Evolutionary conservation across 202 grass and related monocot genomes (phyloP).

Genomic region (Panicum virgatum): DNA sequence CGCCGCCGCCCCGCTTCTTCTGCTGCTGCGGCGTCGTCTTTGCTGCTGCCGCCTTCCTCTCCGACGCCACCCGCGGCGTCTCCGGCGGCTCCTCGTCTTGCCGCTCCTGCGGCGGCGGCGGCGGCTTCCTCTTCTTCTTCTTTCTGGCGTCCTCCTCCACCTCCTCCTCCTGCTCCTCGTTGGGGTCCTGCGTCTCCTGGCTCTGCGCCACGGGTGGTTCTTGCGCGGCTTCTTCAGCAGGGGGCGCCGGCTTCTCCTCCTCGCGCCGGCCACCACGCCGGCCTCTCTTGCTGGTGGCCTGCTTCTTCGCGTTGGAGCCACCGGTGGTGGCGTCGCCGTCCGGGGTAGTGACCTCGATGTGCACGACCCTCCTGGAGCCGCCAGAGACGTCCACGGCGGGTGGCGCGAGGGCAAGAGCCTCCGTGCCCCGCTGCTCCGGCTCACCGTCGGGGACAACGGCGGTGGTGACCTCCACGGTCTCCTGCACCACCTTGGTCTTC

Average conservation of each 20-base stretch:
- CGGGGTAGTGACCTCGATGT: constrained; percentile 23
- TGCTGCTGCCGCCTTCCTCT: background rate
- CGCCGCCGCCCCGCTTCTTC: background rate
- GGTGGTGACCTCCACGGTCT: constrained; percentile 60
- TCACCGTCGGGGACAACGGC: constrained; percentile 26
- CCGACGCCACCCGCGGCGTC: constrained; percentile 22
- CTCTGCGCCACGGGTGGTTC: constrained; percentile 11
- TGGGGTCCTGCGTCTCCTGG: constrained; percentile 20
- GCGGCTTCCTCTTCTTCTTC: background rate
- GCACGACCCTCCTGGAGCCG: constrained; percentile 1
- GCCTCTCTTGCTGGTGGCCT: background rate
- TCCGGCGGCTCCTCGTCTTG: background rate
- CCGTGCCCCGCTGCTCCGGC: background rate
- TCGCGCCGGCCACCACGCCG: background rate
- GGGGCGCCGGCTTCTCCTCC: background rate
- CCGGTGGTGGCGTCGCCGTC: background rate
- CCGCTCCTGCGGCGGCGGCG: background rate
- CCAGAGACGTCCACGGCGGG: constrained; percentile 16
- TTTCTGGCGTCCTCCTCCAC: background rate
- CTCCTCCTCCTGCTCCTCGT: background rate
- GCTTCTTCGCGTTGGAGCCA: constrained; percentile 8
- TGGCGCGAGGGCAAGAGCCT: too few relatives aligned
- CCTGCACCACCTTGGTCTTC: constrained; percentile 57
- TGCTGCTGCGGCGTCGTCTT: background rate
- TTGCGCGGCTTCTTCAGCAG: too few relatives aligned